phyloP scores from a whole-genome alignment of 2,329 filamentous ascomycete genomes.

The Lasiodiplodia citricola region DNA sequence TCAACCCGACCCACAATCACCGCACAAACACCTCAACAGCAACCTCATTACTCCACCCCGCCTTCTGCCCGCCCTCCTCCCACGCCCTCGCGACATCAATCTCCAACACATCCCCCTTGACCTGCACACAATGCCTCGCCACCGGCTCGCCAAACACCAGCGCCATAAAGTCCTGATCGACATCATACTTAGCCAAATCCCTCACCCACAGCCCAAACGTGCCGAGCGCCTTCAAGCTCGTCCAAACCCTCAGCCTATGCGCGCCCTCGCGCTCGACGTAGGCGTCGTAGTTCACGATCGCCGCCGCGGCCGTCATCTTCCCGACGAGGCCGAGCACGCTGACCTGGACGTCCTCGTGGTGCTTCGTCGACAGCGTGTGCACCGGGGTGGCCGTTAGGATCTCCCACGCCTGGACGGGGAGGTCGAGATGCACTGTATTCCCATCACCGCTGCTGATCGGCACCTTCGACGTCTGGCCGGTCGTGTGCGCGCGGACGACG shows the following conservation, averaged over 20 bases:
- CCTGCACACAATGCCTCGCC: slow-evolving; percentile 68
- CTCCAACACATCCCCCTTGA: slow-evolving; percentile 68
- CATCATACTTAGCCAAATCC: slow-evolving; percentile 63
- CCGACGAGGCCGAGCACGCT: slow-evolving; percentile 78
- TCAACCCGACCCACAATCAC: neutral
- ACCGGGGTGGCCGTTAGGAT: slow-evolving; percentile 78
- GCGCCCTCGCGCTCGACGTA: slow-evolving; percentile 56
- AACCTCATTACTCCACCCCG: slow-evolving; percentile 72
- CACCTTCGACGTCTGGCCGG: slow-evolving; percentile 63
- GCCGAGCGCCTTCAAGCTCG: slow-evolving; percentile 80
- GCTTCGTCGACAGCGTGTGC: slow-evolving; percentile 45
- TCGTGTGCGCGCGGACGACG: slow-evolving; percentile 74
- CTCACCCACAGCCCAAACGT: slow-evolving; percentile 80
- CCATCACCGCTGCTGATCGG: slow-evolving; percentile 54
- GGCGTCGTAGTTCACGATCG: slow-evolving; percentile 68
- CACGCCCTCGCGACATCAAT: slow-evolving; percentile 80
- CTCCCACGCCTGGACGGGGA: slow-evolving; percentile 75
- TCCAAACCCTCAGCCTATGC: slow-evolving; percentile 69
- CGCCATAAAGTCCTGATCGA: slow-evolving; percentile 72
- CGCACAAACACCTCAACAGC: slow-evolving; percentile 25
- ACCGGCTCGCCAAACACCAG: slow-evolving; percentile 75
- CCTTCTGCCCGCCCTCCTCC: slow-evolving; percentile 71
- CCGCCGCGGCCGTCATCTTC: slow-evolving; percentile 90
- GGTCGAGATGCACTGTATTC: slow-evolving; percentile 60
- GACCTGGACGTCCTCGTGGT: slow-evolving; percentile 54